Percentiles rank a stretch among this genome's conserved stretches.
phyloP scores from a whole-genome alignment of 2,329 filamentous ascomycete genomes.

The Cladosporium sp. region DNA sequence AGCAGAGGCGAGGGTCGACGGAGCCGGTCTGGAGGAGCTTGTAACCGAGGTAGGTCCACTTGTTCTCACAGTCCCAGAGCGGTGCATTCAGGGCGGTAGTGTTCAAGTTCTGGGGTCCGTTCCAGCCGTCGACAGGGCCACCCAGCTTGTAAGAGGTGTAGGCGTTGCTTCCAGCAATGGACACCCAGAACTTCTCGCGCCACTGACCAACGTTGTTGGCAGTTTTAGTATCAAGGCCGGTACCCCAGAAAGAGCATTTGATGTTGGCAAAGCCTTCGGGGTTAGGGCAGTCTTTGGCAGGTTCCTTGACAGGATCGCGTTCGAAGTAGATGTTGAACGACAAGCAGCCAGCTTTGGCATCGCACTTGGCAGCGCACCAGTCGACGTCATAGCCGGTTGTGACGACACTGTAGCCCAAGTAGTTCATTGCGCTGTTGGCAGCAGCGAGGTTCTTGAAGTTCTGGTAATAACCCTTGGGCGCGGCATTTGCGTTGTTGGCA shows the following conservation, averaged over 20 bases:
- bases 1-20: constrained; percentile 28
- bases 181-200: constrained; percentile 34
- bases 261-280: constrained; percentile 32
- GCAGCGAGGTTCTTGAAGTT: constrained; percentile 16
- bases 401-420: constrained; percentile 16
- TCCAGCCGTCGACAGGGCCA: constrained; percentile 11
- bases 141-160: constrained; percentile 19
- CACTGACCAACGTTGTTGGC: constrained; percentile 34
- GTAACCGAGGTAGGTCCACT: constrained; percentile 24
- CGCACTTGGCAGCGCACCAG: constrained; percentile 19
- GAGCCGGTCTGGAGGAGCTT: constrained; percentile 23
- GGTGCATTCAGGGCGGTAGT: background rate
- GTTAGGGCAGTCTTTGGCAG: constrained; percentile 30
- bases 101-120: background rate
- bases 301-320: constrained; percentile 32
- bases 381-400: constrained; percentile 18
- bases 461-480: constrained; percentile 14
- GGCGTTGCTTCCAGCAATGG: constrained; percentile 41
- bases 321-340: constrained; percentile 26
- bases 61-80: constrained; percentile 17
- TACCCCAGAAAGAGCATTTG: constrained; percentile 36
- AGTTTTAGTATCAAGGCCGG: constrained; percentile 22
- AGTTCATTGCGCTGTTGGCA: constrained; percentile 14
- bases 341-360: constrained; percentile 17
- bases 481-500: constrained; percentile 1